Evolutionary conservation across 805 yeast species (phyloP).

Genomic region (Yarrowia sp.): DNA sequence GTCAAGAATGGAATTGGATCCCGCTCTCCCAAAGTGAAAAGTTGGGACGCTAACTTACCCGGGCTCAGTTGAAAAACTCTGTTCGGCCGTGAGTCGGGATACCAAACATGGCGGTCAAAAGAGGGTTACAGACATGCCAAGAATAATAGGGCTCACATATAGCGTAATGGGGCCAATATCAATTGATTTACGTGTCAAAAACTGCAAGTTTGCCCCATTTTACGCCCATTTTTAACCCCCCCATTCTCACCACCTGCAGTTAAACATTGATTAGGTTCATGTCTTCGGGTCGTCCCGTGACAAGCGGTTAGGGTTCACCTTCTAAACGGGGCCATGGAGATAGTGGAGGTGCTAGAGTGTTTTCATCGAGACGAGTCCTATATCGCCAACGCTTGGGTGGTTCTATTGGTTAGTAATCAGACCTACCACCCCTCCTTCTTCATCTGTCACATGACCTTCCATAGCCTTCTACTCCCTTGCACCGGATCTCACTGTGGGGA

Average conservation of each 20-base stretch:
- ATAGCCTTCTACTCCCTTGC: background rate
- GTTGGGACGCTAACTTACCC: slow-evolving; percentile 29
- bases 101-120: background rate
- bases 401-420: too few relatives aligned
- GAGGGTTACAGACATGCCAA: background rate
- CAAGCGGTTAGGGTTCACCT: slow-evolving; percentile 8
- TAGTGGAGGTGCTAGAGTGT: too few relatives aligned
- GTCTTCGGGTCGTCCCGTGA: slow-evolving; percentile 28
- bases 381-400: too few relatives aligned
- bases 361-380: too few relatives aligned
- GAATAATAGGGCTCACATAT: background rate
- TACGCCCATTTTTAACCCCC: background rate
- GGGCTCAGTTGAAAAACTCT: slow-evolving; percentile 34
- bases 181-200: too few relatives aligned
- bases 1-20: slow-evolving; percentile 6
- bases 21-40: slow-evolving; percentile 25
- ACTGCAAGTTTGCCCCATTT: too few relatives aligned
- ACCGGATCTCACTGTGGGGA: background rate
- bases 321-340: too few relatives aligned
- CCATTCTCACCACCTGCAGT: background rate
- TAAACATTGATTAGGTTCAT: slow-evolving; percentile 13
- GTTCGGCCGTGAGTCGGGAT: slow-evolving; percentile 9
- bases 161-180: too few relatives aligned
- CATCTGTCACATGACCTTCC: too few relatives aligned
- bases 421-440: too few relatives aligned